Evolutionary conservation across 1,284 basidiomycete genomes (phyloP), one percentile per base, ranked within the genome.

Genomic region (Papiliotrema laurentii): DNA sequence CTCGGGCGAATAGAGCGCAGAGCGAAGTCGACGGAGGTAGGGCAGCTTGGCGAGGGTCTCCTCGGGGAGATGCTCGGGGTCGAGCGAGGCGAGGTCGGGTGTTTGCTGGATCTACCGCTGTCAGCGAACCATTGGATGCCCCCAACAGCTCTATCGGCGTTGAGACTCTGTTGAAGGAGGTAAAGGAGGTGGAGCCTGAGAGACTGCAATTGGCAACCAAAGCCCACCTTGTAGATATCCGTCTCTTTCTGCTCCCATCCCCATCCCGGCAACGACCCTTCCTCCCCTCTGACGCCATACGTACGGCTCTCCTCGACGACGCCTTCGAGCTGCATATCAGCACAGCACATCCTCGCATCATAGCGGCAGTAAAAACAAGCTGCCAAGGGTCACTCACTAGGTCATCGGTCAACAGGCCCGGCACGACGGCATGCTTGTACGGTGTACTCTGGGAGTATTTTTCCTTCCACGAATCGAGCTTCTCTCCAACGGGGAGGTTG

Each of bases 161-260:
- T n/a, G n/a, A n/a, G n/a, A n/a, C n/a, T n/a, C n/a, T n/a, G 36
- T 33, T n/a, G 16, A 22, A 21, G 18, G 10, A 38, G n/a, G 13
- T 21, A 30, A n/a, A 27, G 24, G 5, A 54, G 3, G 28, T 24
- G 7, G 22, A 19, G 16, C 13, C n/a, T 22, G 21, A 11, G 10
- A 11, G 10, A 37, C 9, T 21, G 9, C 9, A 9, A 19, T 37
- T 13, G 36, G 19, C 26, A 18, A 26, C 19, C 14, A 31, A 4
- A 24, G 4, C 78, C 50, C 54, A 87, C 90, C 82, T 92, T 94
- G 83, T 97, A 98, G 60, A 98, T 98, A 68, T 98, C 94, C 5
- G 94, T 98, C 79, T 97, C 90, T 77, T 97, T 98, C 74, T 92
- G 87, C 6, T 90, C 85, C 73, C 97, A 97, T 62, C 83, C 87